Evolutionary conservation across 2,329 filamentous ascomycete genomes (phyloP), one percentile per base, ranked within the genome.

Genomic region (Byssochlamys sp.): DNA sequence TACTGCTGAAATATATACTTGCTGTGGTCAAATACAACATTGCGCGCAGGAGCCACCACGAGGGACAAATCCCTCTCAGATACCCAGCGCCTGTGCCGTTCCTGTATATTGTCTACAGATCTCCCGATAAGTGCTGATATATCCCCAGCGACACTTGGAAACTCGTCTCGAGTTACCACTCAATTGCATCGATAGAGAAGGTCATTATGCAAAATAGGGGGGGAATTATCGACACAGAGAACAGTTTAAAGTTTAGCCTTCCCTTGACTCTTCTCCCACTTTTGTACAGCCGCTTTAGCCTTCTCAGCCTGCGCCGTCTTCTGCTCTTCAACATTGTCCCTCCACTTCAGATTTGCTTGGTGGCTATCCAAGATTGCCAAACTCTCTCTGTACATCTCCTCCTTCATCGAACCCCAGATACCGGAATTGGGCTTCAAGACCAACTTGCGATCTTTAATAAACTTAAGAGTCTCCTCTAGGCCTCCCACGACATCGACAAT

Each of bases 331-430:
- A 84, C 80, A 60, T 80, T 77, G 33, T 67, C 68, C 52, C 71
- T 68, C 60, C 70, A 71, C 48, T 66, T 65, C 52, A 75, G 69
- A 29, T 78, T 81, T 63, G 79, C 75, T 28, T 73, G 74, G 57
- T 81, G 77, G 2, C 75, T 75, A 57, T 80, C 80, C 62, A 91
- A 69, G 64, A 84, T 76, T 14, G 71, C 79, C 33, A 90, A 69
- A 5, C 83, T 81, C 68, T 88, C 84, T 25, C 83, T 78, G 71
- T 86, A 90, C 83, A 92, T 87, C 74, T 91, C 89, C 60, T 79
- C 76, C 78, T 91, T 92, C 69, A 94, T 74, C 56, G 79, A 67
- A 2, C 86, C 85, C 69, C 90, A 92, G 27, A 88, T 82, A 10
- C 84, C 84, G 33, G 80, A 82, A 62, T 81, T 79, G 0, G 80